These are phyloP conservation scores for Capsicum rhomboideum DNA, from an alignment of 257 asterid species.

Conservation along the genomic window DNA sequence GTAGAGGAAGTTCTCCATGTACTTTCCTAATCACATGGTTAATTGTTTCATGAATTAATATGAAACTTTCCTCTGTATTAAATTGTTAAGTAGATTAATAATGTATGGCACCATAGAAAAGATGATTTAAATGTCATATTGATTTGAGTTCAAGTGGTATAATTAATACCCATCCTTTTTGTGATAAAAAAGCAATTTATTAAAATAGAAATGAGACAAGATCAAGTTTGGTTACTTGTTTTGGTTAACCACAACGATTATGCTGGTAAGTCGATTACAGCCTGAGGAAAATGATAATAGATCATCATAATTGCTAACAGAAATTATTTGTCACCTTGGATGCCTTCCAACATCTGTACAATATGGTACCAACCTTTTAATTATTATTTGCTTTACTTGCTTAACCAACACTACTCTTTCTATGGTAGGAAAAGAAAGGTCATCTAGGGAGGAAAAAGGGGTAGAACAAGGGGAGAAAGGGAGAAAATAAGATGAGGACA, in stretches of 20 bases:
- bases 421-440: not conserved
- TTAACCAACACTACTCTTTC: not conserved
- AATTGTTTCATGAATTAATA: not conserved
- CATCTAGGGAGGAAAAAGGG: not conserved
- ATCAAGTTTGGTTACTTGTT: conserved; percentile 3
- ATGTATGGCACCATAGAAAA: not conserved
- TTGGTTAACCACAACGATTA: conserved; percentile 8
- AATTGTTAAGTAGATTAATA: not conserved
- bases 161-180: not conserved
- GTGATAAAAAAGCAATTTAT: not conserved
- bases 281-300: not conserved
- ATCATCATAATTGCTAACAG: not conserved
- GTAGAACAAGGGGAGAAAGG: too few relatives aligned
- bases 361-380: not conserved
- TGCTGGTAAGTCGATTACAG: not conserved
- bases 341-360: not conserved
- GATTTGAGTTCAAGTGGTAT: not conserved
- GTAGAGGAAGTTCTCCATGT: not conserved
- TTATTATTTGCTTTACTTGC: not conserved
- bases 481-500: too few relatives aligned
- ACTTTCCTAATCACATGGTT: not conserved
- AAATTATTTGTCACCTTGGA: not conserved
- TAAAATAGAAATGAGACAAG: not conserved
- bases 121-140: not conserved
- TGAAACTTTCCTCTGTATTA: not conserved